These are phyloP conservation scores for Sporothrix mexicana DNA, from an alignment of 2,329 filamentous ascomycete species.

Conservation along the genomic window DNA sequence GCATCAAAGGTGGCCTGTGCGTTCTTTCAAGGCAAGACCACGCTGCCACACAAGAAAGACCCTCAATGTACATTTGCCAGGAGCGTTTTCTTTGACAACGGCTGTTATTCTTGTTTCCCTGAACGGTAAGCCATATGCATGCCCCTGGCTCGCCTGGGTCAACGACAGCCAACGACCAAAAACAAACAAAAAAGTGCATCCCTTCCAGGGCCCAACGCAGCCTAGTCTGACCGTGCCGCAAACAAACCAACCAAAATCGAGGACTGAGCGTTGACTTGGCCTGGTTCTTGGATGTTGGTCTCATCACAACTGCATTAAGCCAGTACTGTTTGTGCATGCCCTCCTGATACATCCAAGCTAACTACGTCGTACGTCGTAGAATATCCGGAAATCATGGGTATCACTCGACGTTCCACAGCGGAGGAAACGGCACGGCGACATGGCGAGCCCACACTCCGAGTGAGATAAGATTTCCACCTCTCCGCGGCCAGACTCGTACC, in stretches of 20 bases:
- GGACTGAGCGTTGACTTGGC: not conserved
- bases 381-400: not conserved
- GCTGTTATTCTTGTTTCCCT: not conserved
- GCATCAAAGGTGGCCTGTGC: constrained; percentile 33
- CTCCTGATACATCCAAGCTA: not conserved
- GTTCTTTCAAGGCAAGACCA: constrained; percentile 11
- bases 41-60: not conserved
- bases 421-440: not conserved
- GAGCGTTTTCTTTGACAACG: not conserved
- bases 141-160: constrained; percentile 18
- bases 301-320: not conserved
- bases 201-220: constrained; percentile 15
- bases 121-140: constrained; percentile 8
- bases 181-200: not conserved
- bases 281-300: constrained; percentile 6
- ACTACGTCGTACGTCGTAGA: no score
- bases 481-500: not conserved
- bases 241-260: not conserved
- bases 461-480: not conserved
- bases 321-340: no score
- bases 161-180: not conserved
- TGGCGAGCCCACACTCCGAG: not conserved
- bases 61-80: not conserved
- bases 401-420: not conserved
- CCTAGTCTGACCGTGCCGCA: not conserved